Conservation (phyloP, 2,329 filamentous ascomycete species). For the Botryotinia convoluta region DNA sequence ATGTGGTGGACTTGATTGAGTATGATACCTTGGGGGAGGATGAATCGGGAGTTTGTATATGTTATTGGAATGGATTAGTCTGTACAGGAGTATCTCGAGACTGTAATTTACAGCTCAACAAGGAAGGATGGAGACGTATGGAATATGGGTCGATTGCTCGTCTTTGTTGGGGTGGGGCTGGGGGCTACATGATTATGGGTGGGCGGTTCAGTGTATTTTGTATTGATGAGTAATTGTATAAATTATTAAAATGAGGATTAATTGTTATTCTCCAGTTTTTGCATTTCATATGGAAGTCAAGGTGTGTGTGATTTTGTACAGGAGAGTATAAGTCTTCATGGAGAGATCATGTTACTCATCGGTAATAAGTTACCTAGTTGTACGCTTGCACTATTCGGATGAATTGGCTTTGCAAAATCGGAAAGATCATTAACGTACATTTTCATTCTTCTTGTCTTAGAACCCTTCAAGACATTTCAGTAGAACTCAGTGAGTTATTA, state of each 20-base stretch:
- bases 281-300: background rate
- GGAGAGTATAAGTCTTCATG: background rate
- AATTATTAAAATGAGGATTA: background rate
- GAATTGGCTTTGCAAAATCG: background rate
- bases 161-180: background rate
- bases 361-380: background rate
- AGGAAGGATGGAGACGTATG: background rate
- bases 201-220: background rate
- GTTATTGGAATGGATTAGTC: background rate
- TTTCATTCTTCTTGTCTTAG: background rate
- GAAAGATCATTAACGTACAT: background rate
- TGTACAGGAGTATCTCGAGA: background rate
- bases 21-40: background rate
- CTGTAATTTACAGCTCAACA: background rate
- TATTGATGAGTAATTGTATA: background rate
- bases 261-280: background rate
- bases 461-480: no score
- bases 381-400: background rate
- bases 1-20: background rate
- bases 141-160: background rate
- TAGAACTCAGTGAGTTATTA: no score
- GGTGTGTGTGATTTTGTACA: background rate
- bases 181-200: background rate
- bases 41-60: background rate
- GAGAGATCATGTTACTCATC: background rate